Conservation (phyloP, 2,329 filamentous ascomycete genomes). For the Colletotrichum sp. region DNA sequence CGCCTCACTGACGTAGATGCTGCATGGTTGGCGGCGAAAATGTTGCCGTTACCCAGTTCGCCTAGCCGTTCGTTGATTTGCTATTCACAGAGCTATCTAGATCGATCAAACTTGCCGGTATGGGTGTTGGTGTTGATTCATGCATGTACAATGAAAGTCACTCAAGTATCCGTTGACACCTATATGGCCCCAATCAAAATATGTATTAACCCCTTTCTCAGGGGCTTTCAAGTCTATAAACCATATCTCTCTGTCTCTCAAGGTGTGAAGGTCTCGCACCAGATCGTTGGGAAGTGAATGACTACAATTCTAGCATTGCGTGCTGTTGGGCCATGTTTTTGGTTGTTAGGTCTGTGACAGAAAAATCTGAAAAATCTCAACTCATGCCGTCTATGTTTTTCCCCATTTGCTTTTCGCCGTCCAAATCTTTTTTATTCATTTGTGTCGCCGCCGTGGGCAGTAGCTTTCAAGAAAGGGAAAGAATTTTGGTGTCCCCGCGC, state of each 20-base stretch:
- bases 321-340: constrained; percentile 1
- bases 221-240: background rate
- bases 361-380: background rate
- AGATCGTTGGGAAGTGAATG: background rate
- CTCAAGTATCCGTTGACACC: background rate
- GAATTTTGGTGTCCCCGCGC: background rate
- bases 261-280: background rate
- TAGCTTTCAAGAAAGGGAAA: background rate
- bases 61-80: background rate
- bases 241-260: background rate
- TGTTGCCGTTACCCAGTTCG: background rate
- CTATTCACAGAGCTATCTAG: background rate
- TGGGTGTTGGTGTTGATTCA: background rate
- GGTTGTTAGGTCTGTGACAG: background rate
- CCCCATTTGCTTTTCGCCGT: background rate
- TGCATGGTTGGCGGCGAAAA: background rate
- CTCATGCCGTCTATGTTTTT: background rate
- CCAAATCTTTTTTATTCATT: background rate
- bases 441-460: background rate
- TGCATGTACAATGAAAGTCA: background rate
- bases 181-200: background rate
- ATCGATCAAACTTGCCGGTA: background rate
- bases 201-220: background rate
- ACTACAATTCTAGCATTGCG: background rate
- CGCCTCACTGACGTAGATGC: background rate